phyloP scores from a whole-genome alignment of 2,329 filamentous ascomycete genomes.

The Arthrobotrys conoides region DNA sequence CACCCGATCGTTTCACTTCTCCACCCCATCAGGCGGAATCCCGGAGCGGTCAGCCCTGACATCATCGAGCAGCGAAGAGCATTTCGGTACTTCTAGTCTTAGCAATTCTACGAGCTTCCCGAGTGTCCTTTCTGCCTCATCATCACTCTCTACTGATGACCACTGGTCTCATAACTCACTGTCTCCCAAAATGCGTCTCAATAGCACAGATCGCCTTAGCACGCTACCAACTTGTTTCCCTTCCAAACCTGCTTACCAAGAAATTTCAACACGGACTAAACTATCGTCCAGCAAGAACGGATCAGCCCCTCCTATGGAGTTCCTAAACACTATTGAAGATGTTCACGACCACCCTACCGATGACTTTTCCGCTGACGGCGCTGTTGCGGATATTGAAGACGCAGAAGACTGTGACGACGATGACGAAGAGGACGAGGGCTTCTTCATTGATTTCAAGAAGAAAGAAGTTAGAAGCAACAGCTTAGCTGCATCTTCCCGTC shows the following conservation, averaged over 20 bases:
- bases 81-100: slow-evolving; percentile 64
- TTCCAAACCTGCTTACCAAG: slow-evolving; percentile 56
- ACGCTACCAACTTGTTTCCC: slow-evolving; percentile 49
- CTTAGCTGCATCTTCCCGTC: slow-evolving; percentile 37
- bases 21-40: slow-evolving; percentile 28
- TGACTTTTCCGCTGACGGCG: slow-evolving; percentile 56
- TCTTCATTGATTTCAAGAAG: slow-evolving; percentile 60
- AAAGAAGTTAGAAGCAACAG: slow-evolving; percentile 59
- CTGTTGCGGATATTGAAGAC: slow-evolving; percentile 62
- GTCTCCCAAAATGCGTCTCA: slow-evolving; percentile 55
- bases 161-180: slow-evolving; percentile 51
- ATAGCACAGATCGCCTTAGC: slow-evolving; percentile 47
- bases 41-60: slow-evolving; percentile 54
- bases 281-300: slow-evolving; percentile 45
- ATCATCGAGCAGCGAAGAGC: slow-evolving; percentile 64
- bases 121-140: slow-evolving; percentile 63
- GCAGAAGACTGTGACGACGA: slow-evolving; percentile 61
- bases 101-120: slow-evolving; percentile 64
- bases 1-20: slow-evolving; percentile 53
- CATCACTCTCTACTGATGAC: slow-evolving; percentile 63
- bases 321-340: slow-evolving; percentile 54
- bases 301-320: slow-evolving; percentile 58
- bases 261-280: slow-evolving; percentile 57
- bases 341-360: slow-evolving; percentile 28
- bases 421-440: slow-evolving; percentile 62